Percentiles rank a stretch among this genome's conserved stretches.
Conservation (phyloP, 768 basidiomycete species). For the Lentinula edodes region DNA sequence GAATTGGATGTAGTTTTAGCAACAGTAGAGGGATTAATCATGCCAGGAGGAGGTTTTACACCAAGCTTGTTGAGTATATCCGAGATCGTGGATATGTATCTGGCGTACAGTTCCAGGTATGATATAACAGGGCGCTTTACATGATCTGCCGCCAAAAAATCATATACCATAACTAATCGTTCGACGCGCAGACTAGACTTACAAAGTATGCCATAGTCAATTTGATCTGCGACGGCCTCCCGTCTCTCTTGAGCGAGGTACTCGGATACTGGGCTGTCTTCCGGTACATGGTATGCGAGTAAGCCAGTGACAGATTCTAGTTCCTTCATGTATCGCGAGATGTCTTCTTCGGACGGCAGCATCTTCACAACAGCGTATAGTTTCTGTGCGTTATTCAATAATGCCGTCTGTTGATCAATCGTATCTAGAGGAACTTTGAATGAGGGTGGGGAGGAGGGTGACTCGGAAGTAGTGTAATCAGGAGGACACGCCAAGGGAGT, state of each 20-base stretch:
- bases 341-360: conserved; percentile 50
- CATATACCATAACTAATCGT: not conserved
- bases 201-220: conserved; percentile 85
- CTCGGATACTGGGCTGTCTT: conserved; percentile 65
- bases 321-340: conserved; percentile 60
- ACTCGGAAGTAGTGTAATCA: conserved; percentile 6
- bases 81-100: conserved; percentile 65
- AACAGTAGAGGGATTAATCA: conserved; percentile 34
- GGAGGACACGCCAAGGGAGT: conserved; percentile 46
- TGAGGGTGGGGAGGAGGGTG: conserved; percentile 6
- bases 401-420: conserved; percentile 38
- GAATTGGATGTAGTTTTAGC: conserved; percentile 6
- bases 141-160: not conserved
- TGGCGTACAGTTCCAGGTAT: conserved; percentile 55
- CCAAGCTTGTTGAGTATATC: conserved; percentile 44
- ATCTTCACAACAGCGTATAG: conserved; percentile 58
- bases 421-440: conserved; percentile 17
- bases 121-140: conserved; percentile 43
- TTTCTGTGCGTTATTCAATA: conserved; percentile 59
- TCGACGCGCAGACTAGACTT: conserved; percentile 22
- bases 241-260: conserved; percentile 77
- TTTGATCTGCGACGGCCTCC: conserved; percentile 80
- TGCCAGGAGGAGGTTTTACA: conserved; percentile 43
- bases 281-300: conserved; percentile 79
- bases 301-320: conserved; percentile 70